Evolutionary conservation across 495 filamentous ascomycete genomes (phyloP), one percentile per base, ranked within the genome.

Genomic region (Tuber calosporum): DNA sequence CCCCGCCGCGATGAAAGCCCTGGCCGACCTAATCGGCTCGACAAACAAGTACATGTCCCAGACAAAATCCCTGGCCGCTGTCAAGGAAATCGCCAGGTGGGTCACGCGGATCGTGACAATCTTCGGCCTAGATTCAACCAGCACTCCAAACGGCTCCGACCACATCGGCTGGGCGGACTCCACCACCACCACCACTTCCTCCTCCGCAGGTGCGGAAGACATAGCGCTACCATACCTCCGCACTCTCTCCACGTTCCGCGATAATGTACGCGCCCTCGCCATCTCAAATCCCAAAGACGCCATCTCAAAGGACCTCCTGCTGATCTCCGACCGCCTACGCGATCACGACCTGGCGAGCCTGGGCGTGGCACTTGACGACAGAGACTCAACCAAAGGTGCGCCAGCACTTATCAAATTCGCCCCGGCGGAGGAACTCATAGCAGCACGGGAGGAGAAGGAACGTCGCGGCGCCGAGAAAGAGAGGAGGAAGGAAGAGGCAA

Each of bases 301-400:
- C 1, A 78, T 84, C 22, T 83, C 84, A 1, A 90, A 90, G 81
- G 86, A 90, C 19, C 83, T 94, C 20, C 85, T 93, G 8, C 75
- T 85, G 0, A 87, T 96, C 67, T 93, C 90, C 77, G 94, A 97
- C 80, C 85, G 87, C 7, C 86, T 98, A 67, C 91, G 94, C 38
- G 90, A 97, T 78, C 83, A 87, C 38, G 88, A 92, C 70, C 88
- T 98, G 41, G 92, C 90, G 69, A 86, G 92, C 68, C 84, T 94
- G 0, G 92, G 89, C 30, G 88, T 97, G 36, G 93, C 95, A 75
- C 89, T 98, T 15, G 94, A 97, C 79, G 94, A 98, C 79, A 89
- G 92, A 22, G 88, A 91, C 13, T 69, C 37, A n/a, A 75, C 79
- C 19, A 86, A 85, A 43, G 85, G 85, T 45, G 86, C 86, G 74